Base-by-base conservation (phyloP, 177 flowering plant species). In the Vitis hybrid region DNA sequence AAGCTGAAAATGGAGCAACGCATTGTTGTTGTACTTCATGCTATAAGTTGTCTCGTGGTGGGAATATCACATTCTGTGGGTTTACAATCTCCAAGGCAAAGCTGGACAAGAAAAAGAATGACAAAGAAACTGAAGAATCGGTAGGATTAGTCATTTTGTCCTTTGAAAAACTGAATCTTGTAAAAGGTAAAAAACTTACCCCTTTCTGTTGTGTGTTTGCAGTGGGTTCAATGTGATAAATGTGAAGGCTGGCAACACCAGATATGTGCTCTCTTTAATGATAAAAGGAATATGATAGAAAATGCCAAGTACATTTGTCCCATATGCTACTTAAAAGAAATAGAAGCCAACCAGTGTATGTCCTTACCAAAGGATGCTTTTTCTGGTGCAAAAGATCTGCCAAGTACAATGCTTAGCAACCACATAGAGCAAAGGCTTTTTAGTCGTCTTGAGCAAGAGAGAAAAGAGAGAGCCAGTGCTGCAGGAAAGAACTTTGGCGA, bases 161-260 rank as follows among this genome's bases (percentile, higher is more conserved):
- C 59, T 55, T 14, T 23, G 45, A 13, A 4, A 60, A 34, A 21
- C 17, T 40, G 2, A 61, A 55, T 17, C 10, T 57, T 23, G 23
- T 21, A 15, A 56, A 21, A 51, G 8, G 18, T 34, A 10, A 52
- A 32, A 17, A 48, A 45, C 59, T 58, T 26, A 64, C 26, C 60
- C 18, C 3, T 6, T 58, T 23, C 40, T 55, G 3, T 13, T 40
- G 21, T 75, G 57, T 62, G 60, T 14, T 67, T 79, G 76, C 82
- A 89, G 93, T 91, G 97, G 97, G 94, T 91, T 62, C 85, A 80
- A 63, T 89, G 94, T 71, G 88, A 84, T 74, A 84, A 72, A 62
- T 89, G 97, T 73, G 76, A 82, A 52, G 57, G 66, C 21, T 91
- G 94, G 97, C 94, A 89, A 69, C 97, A 91, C 76, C 88, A 89